phyloP scores from a whole-genome alignment of 345 rosid species.

The Pistacia vera region DNA sequence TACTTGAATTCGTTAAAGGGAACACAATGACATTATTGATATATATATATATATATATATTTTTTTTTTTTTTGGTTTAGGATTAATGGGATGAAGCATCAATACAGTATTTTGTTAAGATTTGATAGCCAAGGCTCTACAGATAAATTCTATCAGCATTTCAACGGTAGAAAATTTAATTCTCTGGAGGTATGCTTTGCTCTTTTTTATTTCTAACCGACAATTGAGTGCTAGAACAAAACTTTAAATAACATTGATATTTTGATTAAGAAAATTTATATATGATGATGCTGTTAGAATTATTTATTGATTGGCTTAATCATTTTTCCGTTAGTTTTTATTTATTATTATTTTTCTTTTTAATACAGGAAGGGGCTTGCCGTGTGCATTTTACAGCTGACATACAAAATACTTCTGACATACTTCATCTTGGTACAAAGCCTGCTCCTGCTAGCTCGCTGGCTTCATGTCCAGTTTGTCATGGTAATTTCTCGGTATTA shows the following conservation, averaged over 20 bases:
- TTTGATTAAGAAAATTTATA: not conserved
- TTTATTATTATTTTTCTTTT: slow-evolving; percentile 7
- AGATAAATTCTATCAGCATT: slow-evolving; percentile 78
- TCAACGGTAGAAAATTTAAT: slow-evolving; percentile 71
- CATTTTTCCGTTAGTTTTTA: slow-evolving; percentile 8
- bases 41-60: too few relatives aligned
- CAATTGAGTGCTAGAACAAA: not conserved
- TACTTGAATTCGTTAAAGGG: not conserved
- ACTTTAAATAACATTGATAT: not conserved
- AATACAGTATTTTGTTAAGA: slow-evolving; percentile 70
- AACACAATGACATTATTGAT: not conserved
- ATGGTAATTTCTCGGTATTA: slow-evolving; percentile 51
- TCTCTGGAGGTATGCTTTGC: slow-evolving; percentile 74
- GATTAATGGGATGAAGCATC: slow-evolving; percentile 79
- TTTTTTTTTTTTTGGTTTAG: slow-evolving; percentile 39
- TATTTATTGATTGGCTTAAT: not conserved
- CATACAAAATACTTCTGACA: slow-evolving; percentile 89
- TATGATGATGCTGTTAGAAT: not conserved
- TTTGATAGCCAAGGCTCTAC: slow-evolving; percentile 78
- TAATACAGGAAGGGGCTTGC: slow-evolving; percentile 73
- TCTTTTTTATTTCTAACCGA: not conserved
- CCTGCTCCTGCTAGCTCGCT: slow-evolving; percentile 66
- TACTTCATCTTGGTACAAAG: slow-evolving; percentile 71
- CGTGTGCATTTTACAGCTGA: slow-evolving; percentile 74
- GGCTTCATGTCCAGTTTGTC: slow-evolving; percentile 96